These are phyloP conservation scores for Pseudoscleropodium purum DNA, from an alignment of 225 moss, liverwort and hornwort species.

Conservation along the genomic window DNA sequence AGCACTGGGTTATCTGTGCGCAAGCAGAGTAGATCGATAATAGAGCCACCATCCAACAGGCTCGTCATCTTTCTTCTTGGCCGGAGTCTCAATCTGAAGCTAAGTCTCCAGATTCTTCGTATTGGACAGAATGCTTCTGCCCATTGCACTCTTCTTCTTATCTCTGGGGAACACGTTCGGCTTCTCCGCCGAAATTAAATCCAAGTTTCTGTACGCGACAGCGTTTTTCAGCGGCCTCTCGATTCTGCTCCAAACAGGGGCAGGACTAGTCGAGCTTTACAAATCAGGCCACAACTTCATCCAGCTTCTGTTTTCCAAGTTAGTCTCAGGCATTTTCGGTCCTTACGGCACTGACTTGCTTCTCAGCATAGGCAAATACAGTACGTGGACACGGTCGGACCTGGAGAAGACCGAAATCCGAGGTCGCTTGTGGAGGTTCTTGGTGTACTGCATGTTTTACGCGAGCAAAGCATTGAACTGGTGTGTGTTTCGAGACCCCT, in stretches of 20 bases:
- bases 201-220: neutral
- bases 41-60: neutral
- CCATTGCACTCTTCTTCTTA: neutral
- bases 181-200: neutral
- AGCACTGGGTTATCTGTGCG: too few relatives aligned
- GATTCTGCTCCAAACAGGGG: neutral
- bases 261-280: neutral
- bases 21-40: too few relatives aligned
- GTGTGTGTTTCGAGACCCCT: neutral
- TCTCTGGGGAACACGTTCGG: neutral
- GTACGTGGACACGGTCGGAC: neutral
- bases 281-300: neutral
- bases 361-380: neutral
- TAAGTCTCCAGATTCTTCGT: neutral
- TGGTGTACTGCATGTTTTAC: neutral
- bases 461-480: neutral
- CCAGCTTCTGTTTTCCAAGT: neutral
- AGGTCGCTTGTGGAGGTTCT: neutral
- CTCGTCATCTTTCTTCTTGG: neutral
- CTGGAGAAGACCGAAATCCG: neutral
- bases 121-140: neutral
- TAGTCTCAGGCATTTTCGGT: neutral
- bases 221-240: neutral
- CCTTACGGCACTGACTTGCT: neutral
- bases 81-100: neutral